Conservation (phyloP, 2,329 filamentous ascomycete genomes). For the Ophiostoma piceae region DNA sequence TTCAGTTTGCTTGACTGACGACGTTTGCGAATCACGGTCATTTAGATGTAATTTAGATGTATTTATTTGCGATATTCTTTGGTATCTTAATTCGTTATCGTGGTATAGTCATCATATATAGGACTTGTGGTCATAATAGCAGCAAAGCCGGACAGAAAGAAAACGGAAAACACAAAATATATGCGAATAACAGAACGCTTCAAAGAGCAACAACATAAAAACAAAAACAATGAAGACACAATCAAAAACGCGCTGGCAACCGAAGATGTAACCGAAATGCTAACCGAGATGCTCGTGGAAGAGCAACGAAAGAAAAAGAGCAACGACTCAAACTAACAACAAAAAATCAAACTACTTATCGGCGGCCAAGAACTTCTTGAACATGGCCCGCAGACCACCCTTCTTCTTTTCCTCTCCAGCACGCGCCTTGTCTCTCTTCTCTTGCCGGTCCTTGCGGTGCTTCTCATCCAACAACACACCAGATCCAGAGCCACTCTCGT, state of each 20-base stretch:
- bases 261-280: neutral
- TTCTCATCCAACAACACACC: slow-evolving; percentile 21
- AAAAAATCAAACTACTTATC: neutral
- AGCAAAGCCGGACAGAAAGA: neutral
- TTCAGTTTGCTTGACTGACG: neutral
- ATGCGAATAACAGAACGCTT: neutral
- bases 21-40: neutral
- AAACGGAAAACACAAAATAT: neutral
- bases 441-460: slow-evolving; percentile 28
- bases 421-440: slow-evolving; percentile 26
- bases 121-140: neutral
- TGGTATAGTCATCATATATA: neutral
- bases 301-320: neutral
- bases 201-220: neutral
- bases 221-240: neutral
- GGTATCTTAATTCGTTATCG: neutral
- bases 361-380: slow-evolving; percentile 25
- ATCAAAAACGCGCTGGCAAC: neutral
- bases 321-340: neutral
- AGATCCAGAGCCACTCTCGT: neutral
- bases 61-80: neutral
- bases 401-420: slow-evolving; percentile 24
- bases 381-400: slow-evolving; percentile 24
- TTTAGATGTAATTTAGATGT: neutral
- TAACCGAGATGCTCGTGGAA: neutral